Percentiles rank a stretch among this genome's conserved stretches.
Evolutionary conservation across 495 filamentous ascomycete genomes (phyloP).

Genomic region (Umbilicaria muhlenbergii): DNA sequence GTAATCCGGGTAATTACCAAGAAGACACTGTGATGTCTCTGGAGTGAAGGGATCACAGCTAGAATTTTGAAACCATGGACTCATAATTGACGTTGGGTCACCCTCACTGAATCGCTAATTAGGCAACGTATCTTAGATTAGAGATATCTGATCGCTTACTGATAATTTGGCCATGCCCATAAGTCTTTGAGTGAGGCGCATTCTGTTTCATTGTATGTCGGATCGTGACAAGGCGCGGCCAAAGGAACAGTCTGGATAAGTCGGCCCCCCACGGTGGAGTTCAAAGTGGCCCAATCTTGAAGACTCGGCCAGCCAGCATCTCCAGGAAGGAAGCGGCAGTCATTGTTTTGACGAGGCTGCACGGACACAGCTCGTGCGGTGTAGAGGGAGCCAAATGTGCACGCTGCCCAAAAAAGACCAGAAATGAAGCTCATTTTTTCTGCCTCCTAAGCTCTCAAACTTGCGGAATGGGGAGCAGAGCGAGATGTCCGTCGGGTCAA

Average conservation of each 20-base stretch:
- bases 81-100: constrained; percentile 25
- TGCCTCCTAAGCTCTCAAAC: too few relatives aligned
- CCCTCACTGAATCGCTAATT: neutral
- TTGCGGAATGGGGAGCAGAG: too few relatives aligned
- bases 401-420: too few relatives aligned
- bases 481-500: too few relatives aligned
- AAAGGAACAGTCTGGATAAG: constrained; percentile 21
- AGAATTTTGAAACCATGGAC: constrained; percentile 29
- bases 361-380: too few relatives aligned
- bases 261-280: constrained; percentile 14
- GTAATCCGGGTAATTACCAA: constrained; percentile 35
- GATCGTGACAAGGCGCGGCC: constrained; percentile 22
- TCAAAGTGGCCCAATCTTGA: constrained; percentile 16
- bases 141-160: constrained; percentile 8
- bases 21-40: constrained; percentile 25
- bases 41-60: constrained; percentile 33
- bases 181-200: constrained; percentile 11
- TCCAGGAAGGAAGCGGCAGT: constrained; percentile 17
- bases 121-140: neutral
- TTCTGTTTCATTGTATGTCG: constrained; percentile 14
- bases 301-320: constrained; percentile 17
- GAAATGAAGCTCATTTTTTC: too few relatives aligned
- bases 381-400: too few relatives aligned
- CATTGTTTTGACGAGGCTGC: too few relatives aligned
- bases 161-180: constrained; percentile 12